Conservation (phyloP, 805 yeast genomes). For the Kodamaea hsintzibuensis region DNA sequence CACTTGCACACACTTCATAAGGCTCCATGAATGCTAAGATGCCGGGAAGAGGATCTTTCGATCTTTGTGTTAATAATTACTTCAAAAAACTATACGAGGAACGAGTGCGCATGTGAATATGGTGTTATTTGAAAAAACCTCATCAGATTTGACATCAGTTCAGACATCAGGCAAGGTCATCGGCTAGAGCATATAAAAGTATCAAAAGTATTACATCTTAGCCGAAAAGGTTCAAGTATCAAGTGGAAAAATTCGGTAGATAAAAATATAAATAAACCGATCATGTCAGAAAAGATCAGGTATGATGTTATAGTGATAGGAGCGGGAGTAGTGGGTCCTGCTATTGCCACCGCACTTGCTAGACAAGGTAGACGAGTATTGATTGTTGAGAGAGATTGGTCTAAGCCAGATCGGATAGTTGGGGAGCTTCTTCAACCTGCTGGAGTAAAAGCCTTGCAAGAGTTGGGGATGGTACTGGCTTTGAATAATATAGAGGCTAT, state of each 20-base stretch:
- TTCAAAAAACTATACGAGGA: neutral
- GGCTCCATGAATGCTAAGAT: neutral
- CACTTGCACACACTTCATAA: neutral
- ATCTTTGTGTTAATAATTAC: neutral
- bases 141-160: conserved; percentile 1
- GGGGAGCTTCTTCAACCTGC: conserved; percentile 98
- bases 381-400: conserved; percentile 84
- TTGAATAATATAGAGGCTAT: conserved; percentile 76
- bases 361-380: conserved; percentile 84
- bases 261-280: neutral
- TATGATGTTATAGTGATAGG: conserved; percentile 91
- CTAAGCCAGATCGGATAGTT: conserved; percentile 91
- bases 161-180: conserved; percentile 1
- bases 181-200: neutral
- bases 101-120: conserved; percentile 3
- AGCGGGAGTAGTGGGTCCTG: conserved; percentile 99
- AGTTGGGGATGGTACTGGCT: conserved; percentile 80
- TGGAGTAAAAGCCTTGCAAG: conserved; percentile 81
- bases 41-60: neutral
- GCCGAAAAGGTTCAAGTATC: neutral
- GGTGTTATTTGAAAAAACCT: conserved; percentile 1
- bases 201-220: neutral
- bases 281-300: neutral
- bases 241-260: neutral
- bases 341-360: conserved; percentile 86